A percentile compares a stretch with the other conserved stretches of the same genome.
These are phyloP conservation scores for Aspergillus neotritici DNA, from an alignment of 2,329 filamentous ascomycete species.

Conservation along the genomic window DNA sequence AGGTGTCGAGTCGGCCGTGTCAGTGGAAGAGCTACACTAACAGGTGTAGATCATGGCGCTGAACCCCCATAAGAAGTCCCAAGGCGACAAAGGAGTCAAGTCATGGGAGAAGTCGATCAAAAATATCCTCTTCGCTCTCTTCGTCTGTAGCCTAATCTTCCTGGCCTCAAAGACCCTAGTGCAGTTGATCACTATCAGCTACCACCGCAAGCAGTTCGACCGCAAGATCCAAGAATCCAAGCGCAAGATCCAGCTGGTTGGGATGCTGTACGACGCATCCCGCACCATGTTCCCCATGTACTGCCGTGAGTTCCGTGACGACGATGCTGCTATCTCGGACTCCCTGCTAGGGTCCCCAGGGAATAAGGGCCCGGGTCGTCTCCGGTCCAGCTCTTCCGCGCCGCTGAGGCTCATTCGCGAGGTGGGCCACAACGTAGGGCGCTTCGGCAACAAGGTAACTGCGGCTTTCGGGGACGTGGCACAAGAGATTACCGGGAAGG, in stretches of 20 bases:
- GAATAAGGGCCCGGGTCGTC: constrained; percentile 39
- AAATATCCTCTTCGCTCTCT: constrained; percentile 53
- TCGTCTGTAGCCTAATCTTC: constrained; percentile 54
- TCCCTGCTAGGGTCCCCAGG: constrained; percentile 61
- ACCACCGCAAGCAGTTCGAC: constrained; percentile 63
- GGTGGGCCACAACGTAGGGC: constrained; percentile 67
- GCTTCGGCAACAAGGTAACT: constrained; percentile 87
- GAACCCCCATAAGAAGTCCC: constrained; percentile 33
- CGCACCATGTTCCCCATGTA: constrained; percentile 85
- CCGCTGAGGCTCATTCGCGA: constrained; percentile 73
- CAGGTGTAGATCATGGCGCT: constrained; percentile 38
- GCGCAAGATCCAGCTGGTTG: constrained; percentile 72
- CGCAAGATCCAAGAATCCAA: constrained; percentile 81
- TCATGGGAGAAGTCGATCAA: constrained; percentile 53
- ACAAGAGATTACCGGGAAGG: constrained; percentile 89
- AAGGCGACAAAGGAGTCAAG: constrained; percentile 29
- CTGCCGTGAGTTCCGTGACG: constrained; percentile 81
- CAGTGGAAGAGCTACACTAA: neutral
- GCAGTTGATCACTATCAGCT: constrained; percentile 62
- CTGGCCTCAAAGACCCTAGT: constrained; percentile 56
- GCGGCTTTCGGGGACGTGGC: constrained; percentile 90
- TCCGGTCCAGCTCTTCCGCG: constrained; percentile 58
- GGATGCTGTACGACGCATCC: constrained; percentile 84
- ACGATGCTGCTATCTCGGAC: constrained; percentile 88
- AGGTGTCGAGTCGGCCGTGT: constrained; percentile 13